Conservation (phyloP, 257 asterid species). For the Solanum medicagineum region DNA sequence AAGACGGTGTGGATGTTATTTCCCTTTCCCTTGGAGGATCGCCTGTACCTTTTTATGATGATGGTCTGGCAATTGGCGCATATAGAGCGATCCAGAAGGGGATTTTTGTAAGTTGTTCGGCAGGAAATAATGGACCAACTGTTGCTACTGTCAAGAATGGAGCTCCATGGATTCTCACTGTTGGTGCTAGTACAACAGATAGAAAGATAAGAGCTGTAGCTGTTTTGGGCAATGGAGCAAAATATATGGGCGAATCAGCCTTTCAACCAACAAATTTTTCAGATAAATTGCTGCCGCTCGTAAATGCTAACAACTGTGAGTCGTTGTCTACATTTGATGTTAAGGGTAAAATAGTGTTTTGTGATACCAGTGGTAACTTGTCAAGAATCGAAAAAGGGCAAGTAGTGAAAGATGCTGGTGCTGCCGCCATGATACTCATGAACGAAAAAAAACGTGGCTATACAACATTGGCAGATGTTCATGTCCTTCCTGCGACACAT, state of each 20-base stretch:
- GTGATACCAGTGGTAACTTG: slow-evolving; percentile 3
- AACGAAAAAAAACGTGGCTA: not conserved
- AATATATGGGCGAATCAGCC: slow-evolving; percentile 8
- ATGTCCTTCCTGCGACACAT: slow-evolving; percentile 12
- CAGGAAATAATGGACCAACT: slow-evolving; percentile 10
- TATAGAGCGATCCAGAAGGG: slow-evolving; percentile 11
- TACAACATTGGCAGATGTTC: slow-evolving; percentile 8
- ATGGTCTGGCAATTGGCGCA: slow-evolving; percentile 7
- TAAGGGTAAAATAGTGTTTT: slow-evolving; percentile 13
- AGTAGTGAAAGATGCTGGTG: slow-evolving; percentile 15
- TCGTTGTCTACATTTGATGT: not conserved
- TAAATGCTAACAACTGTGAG: not conserved
- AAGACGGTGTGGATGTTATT: slow-evolving; percentile 14
- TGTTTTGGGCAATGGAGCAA: slow-evolving; percentile 2
- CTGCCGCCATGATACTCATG: slow-evolving; percentile 18
- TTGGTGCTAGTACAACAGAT: slow-evolving; percentile 19
- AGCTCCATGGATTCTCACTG: slow-evolving; percentile 22
- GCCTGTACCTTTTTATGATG: not conserved
- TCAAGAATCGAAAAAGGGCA: slow-evolving; percentile 4
- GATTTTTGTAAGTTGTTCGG: slow-evolving; percentile 12
- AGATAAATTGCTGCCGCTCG: not conserved
- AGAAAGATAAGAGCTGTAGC: slow-evolving; percentile 11
- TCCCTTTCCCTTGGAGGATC: slow-evolving; percentile 11
- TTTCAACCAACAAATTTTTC: slow-evolving; percentile 10
- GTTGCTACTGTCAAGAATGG: slow-evolving; percentile 4